A percentile compares a stretch with the other conserved stretches of the same genome.
These are phyloP conservation scores for Aspergillus felis DNA, from an alignment of 2,329 filamentous ascomycete species.

Conservation along the genomic window DNA sequence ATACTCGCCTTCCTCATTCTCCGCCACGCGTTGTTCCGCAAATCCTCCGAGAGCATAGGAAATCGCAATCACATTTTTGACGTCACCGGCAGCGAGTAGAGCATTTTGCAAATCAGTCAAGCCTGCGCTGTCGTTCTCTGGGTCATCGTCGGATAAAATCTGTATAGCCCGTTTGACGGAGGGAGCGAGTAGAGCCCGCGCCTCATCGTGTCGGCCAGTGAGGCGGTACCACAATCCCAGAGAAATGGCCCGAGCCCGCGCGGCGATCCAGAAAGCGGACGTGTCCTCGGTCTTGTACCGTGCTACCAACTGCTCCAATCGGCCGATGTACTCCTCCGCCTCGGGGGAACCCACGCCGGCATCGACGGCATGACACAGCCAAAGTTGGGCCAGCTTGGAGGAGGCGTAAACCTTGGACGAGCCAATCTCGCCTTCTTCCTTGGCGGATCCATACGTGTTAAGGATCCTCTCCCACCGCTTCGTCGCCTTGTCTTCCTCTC, in stretches of 20 bases:
- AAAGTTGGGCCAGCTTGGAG: not conserved
- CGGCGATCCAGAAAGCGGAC: not conserved
- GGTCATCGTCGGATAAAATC: slow-evolving; percentile 9
- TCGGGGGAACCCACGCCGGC: slow-evolving; percentile 1
- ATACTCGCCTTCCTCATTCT: not conserved
- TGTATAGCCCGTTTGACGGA: slow-evolving; percentile 1
- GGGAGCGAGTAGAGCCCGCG: slow-evolving; percentile 2
- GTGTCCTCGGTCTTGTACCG: not conserved
- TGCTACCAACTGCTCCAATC: slow-evolving; percentile 3
- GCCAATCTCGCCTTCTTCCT: slow-evolving; percentile 1
- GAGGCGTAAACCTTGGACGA: slow-evolving; percentile 1
- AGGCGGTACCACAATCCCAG: slow-evolving; percentile 8
- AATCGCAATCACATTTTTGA: slow-evolving; percentile 2
- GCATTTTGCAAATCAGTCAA: slow-evolving; percentile 1
- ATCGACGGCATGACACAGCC: slow-evolving; percentile 2
- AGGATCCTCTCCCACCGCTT: slow-evolving; percentile 9
- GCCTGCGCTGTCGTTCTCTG: slow-evolving; percentile 2
- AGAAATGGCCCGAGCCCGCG: not conserved
- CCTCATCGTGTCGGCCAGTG: slow-evolving; percentile 1
- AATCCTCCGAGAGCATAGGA: slow-evolving; percentile 1
- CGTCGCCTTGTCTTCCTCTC: slow-evolving; percentile 5
- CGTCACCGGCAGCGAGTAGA: slow-evolving; percentile 1
- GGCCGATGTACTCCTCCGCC: not conserved
- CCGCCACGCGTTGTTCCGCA: not conserved
- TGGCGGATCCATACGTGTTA: slow-evolving; percentile 2